Base-by-base conservation (phyloP, 345 rosid species). In the Erucastrum elatum region DNA sequence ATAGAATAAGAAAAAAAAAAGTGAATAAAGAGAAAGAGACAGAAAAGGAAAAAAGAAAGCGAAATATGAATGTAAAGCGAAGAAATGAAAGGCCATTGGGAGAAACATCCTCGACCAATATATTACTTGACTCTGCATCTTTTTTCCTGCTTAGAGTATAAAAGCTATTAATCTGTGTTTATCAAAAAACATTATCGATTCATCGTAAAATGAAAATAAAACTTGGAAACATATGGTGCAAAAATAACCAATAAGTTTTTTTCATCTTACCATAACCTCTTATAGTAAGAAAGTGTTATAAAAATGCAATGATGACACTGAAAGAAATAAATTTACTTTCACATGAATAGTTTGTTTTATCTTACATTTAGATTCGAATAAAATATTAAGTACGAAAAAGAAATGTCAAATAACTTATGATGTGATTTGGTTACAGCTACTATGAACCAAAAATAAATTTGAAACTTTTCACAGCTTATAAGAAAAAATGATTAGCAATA, bases 11-110 rank as follows among this genome's bases (percentile, higher is more conserved):
- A 66, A 35, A 66, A 78, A 72, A 59, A 44, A 66, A 66, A 68
- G 71, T 68, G 59, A 46, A 66, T 67, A 30, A 64, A 77, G 77
- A 74, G 65, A 68, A 74, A 75, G 37, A 59, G 29, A 68, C 65
- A 61, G 51, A 61, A 66, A 60, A 56, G 65, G 68, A 44, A 64
- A 13, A 80, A 80, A 74, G 84, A 87, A 80, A 85, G 88, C 79
- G 87, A 88, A 77, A 83, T 81, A 84, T 79, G 85, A 86, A 77
- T 63, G 39, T 39, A 77, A 77, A 77, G 81, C 30, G 64, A 44
- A 62, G 65, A 63, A 84, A 67, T 71, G 67, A 80, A 64, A 11
- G 26, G 8, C 41, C 8, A 39, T 0, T 70, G 33, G 68, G 26
- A 72, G 59, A 84, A 21, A 78, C 25, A 82, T 58, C 81, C 66